Conservation (phyloP, 1,284 basidiomycete genomes). For the Mycena citricolor region DNA sequence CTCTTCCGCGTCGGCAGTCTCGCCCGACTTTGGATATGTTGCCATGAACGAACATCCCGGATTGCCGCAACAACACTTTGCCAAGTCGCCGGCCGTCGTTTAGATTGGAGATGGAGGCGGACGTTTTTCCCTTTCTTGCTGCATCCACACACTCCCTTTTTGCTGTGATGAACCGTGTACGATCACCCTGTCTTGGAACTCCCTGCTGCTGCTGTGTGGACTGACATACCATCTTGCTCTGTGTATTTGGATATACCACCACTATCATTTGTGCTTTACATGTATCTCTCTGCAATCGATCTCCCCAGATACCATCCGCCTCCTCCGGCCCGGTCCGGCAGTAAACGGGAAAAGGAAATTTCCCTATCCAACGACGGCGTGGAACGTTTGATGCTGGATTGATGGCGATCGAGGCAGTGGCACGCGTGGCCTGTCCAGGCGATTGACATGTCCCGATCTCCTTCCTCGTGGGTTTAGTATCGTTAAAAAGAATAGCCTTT, state of each 20-base stretch:
- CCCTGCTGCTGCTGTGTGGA: constrained; percentile 1
- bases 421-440: too few relatives aligned
- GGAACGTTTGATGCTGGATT: too few relatives aligned
- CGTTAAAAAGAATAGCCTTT: too few relatives aligned
- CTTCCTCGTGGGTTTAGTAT: too few relatives aligned
- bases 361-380: too few relatives aligned
- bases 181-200: neutral
- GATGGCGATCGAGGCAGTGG: too few relatives aligned
- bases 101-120: constrained; percentile 32
- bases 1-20: constrained; percentile 52
- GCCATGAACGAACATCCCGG: constrained; percentile 71
- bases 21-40: constrained; percentile 80
- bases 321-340: too few relatives aligned
- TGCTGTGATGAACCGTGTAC: constrained; percentile 3
- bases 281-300: too few relatives aligned
- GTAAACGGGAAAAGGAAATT: too few relatives aligned
- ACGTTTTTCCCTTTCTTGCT: constrained; percentile 11
- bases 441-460: too few relatives aligned
- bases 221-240: constrained; percentile 12
- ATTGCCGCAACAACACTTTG: constrained; percentile 54
- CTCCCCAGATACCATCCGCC: too few relatives aligned
- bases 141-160: constrained; percentile 4
- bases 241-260: constrained; percentile 15
- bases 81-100: constrained; percentile 56
- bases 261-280: constrained; percentile 3